Conservation (phyloP, 1,139 yeast genomes). For the Tardiomyces depauwii region DNA sequence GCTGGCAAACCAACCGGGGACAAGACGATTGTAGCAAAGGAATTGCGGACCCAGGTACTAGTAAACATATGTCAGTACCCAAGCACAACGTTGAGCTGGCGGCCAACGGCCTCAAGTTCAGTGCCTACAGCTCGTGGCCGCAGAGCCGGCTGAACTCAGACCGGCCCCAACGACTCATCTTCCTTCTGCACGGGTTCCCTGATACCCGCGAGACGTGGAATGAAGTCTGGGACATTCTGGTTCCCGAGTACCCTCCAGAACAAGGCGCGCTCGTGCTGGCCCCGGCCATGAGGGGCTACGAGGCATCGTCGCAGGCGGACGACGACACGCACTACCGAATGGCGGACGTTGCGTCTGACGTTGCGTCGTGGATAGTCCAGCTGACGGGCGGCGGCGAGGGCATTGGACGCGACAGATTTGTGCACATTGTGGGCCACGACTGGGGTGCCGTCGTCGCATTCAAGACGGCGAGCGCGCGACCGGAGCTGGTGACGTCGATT, state of each 20-base stretch:
- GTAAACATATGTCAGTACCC: neutral
- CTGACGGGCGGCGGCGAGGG: conserved; percentile 1
- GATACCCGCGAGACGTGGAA: conserved; percentile 15
- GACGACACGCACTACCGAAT: conserved; percentile 6
- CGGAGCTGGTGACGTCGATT: conserved; percentile 12
- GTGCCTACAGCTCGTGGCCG: conserved; percentile 6
- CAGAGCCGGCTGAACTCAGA: conserved; percentile 1
- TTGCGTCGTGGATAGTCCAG: conserved; percentile 8
- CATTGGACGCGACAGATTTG: conserved; percentile 8
- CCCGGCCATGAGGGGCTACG: conserved; percentile 18
- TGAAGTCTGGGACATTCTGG: conserved; percentile 10
- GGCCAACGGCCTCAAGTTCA: conserved; percentile 2
- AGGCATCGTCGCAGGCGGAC: conserved; percentile 12
- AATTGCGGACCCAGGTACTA: no score
- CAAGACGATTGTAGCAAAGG: no score
- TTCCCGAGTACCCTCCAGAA: conserved; percentile 6
- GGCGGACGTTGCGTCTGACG: conserved; percentile 12
- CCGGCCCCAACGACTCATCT: conserved; percentile 5
- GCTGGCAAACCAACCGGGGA: no score
- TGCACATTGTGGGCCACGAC: conserved; percentile 19
- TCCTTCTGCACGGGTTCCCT: conserved; percentile 20
- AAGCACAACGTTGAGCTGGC: neutral
- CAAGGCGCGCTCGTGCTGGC: conserved; percentile 12
- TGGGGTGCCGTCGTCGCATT: conserved; percentile 19
- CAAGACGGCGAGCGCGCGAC: conserved; percentile 10